Evolutionary conservation across 257 asterid genomes (phyloP).

Genomic region (Salvia rosmarinus): DNA sequence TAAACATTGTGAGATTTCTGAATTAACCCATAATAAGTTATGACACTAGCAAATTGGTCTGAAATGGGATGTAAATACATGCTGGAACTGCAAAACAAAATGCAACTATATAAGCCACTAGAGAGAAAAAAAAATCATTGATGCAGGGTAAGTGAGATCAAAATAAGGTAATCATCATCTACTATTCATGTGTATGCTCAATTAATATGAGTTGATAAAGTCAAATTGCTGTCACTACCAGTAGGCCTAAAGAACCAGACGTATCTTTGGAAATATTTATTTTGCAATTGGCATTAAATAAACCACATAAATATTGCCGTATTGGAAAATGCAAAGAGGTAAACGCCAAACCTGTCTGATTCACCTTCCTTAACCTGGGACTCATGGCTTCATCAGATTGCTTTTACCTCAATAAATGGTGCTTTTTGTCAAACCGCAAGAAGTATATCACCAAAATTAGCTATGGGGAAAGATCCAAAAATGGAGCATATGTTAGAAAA

Average conservation of each 20-base stretch:
- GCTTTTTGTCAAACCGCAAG: slow-evolving; percentile 36
- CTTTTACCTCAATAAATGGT: background rate
- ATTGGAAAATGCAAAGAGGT: slow-evolving; percentile 1
- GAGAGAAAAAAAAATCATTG: too few species aligned
- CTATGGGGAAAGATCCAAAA: background rate
- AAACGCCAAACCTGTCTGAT: slow-evolving; percentile 37
- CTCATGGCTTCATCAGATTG: slow-evolving; percentile 22
- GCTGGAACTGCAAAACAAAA: too few species aligned
- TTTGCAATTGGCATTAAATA: slow-evolving; percentile 5
- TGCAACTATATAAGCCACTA: too few species aligned
- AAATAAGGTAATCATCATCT: background rate
- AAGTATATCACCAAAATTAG: slow-evolving; percentile 18
- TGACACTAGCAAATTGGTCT: too few species aligned
- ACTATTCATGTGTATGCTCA: background rate
- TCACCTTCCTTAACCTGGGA: slow-evolving; percentile 21
- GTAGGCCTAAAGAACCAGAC: slow-evolving; percentile 6
- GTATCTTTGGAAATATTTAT: background rate
- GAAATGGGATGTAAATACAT: too few species aligned
- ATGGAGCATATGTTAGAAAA: slow-evolving; percentile 8
- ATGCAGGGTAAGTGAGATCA: too few species aligned
- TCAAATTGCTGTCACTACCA: slow-evolving; percentile 21
- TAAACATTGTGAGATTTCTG: too few species aligned
- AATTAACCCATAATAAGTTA: too few species aligned
- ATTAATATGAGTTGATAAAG: slow-evolving; percentile 20
- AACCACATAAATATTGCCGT: background rate